Base-by-base conservation (phyloP, 176 grass and related monocot species). In the Bromus sterilis region DNA sequence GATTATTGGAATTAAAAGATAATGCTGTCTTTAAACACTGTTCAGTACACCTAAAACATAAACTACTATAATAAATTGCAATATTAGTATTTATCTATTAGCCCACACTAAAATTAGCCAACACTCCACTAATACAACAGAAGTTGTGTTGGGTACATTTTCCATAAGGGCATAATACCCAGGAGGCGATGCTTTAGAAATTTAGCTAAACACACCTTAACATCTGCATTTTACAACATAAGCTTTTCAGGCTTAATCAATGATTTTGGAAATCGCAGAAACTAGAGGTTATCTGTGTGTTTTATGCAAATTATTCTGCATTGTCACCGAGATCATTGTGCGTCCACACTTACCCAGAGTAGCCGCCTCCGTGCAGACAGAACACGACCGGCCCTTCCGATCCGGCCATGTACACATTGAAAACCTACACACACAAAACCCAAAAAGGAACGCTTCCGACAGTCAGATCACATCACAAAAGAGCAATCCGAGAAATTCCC, bases 311-410 rank as follows among this genome's bases (percentile, higher is more conserved):
- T 70, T 42, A 28, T 51, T 37, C 24, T 13, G 11, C 60, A 59
- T 31, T 13, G 11, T 71, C 34, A 42, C 9, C 6, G 12, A 41
- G 31, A 10, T 0, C 7, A 48, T 56, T 74, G 55, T 31, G 63
- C 20, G 1, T 7, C 6, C 34, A 13, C 3, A 51, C 85, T 74
- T 88, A 95, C 96, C 93, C 93, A 14, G 96, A 90, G 86, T 95
- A 99, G 75, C 96, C 96, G 70, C 96, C 96, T 80, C 96, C 96
- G 88, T 95, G 96, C 30, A 99, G 76, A 63, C 93, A 95, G 81
- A 99, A 93, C 49, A 95, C 93, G 53, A 99, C 91, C 28, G 96
- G 96, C 12, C 96, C 96, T 30, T 93, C 89, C 77, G 93, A 95
- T 83, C 91, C 93, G 77, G 85, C 78, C 66, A 60, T 90, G 80